Evolutionary conservation across 306 rosid genomes (phyloP), one percentile per base, ranked within the genome.

Genomic region (Senna tora): DNA sequence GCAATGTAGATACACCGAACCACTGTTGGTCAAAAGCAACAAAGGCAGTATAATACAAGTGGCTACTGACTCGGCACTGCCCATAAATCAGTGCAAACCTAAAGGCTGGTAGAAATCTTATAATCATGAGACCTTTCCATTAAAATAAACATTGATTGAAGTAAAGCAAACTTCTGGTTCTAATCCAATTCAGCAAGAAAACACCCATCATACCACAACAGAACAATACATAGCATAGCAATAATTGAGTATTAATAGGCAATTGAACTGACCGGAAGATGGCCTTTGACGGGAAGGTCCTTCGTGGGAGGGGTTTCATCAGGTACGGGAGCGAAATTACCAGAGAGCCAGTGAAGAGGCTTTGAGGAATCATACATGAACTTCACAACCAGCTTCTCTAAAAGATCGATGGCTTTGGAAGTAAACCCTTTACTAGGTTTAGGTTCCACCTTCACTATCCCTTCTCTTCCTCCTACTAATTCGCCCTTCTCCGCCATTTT

Each of bases 281-380:
- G 17, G 1, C 99, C 99, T 61, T 67, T 74, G 13, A 94, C 84
- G 17, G 64, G 75, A 30, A 94, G 97, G 57, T 89, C 68, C 66
- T 20, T 81, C n/a, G 82, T 76, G 10, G 96, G 97, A 75, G 97
- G 92, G 11, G 96, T 94, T 61, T 94, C 98, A n/a, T 83, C 77
- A 7, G n/a, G 41, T 10, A 88, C 85, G 20, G 99, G 97, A 75
- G 93, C 87, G 20, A 87, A 91, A 80, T 94, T 94, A 17, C 92
- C 93, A 36, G 87, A 13, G 66, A 94, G 96, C 83, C 89, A 87
- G 54, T 81, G 95, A 45, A 74, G 96, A 25, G 96, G 91, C 49
- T 54, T 79, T 14, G 97, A 82, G 71, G 88, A 34, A 39, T 85
- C 93, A 71, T 86, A 78, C 81, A 88, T 77, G 4, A 81, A 66